Evolutionary conservation across 2,329 filamentous ascomycete species (phyloP), one percentile per base, ranked within the genome.

Genomic region (Escovopsis sp.): DNA sequence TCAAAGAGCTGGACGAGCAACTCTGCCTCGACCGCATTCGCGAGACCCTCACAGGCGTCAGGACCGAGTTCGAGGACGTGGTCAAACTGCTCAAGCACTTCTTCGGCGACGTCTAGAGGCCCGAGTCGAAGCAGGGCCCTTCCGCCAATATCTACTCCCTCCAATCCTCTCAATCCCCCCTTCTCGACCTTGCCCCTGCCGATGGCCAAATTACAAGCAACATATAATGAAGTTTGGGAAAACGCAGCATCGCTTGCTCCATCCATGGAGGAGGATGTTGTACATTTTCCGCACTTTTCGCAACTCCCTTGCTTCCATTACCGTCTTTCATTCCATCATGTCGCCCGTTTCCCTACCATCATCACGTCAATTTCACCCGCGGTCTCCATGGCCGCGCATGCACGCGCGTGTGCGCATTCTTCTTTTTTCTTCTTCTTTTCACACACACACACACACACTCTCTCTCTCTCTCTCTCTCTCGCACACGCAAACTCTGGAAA

Each of bases 51-150:
- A 62, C 64, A 32, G 64, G 70, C 31, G 80, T 85, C 41, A 86
- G 87, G 65, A 57, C 63, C 41, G 86, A 93, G 50, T 94, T 86
- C 56, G 55, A 65, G 32, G 77, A 82, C 36, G 80, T 80, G 34
- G 76, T 87, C 57, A 66, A 61, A 43, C 66, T 74, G 39, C 69
- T 98, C 51, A 70, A 65, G 53, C 61, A 68, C 45, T 93, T 84
- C 56, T 94, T 57, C 44, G 48, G 47, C 4, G 43, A 48, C 34
- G 42, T 42, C 18, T 42, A 47, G 11, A 35, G 39, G 31, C 44
- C 43, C 17, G 36, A 36, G n/a, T 15, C 10, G 19, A 26, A 3
- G 15, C 19, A 4, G n/a, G n/a, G n/a, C n/a, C n/a, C 14, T 5
- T 14, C 17, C 28, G 11, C 28, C 28, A 28, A 28, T n/a, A n/a